Percentiles rank a stretch among this genome's conserved stretches.
phyloP scores from a whole-genome alignment of 257 asterid genomes.

The Solanum etuberosum region DNA sequence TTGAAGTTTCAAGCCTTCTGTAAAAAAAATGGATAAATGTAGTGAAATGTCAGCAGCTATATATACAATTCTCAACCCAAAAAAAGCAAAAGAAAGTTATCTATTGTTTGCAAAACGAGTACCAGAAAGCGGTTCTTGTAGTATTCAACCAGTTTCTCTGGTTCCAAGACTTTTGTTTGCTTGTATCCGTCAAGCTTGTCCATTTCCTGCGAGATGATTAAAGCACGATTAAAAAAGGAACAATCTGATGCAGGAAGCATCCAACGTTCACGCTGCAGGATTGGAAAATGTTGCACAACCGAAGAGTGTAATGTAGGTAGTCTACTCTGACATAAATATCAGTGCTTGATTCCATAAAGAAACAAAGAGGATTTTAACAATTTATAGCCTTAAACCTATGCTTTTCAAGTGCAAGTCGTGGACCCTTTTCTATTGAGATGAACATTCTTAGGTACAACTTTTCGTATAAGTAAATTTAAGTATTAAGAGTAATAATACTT shows the following conservation, averaged over 20 bases:
- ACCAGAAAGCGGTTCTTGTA: conserved; percentile 32
- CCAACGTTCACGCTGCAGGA: background rate
- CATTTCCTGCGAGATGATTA: conserved; percentile 23
- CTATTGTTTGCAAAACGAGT: background rate
- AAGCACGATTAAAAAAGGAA: background rate
- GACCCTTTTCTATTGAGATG: background rate
- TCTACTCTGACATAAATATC: background rate
- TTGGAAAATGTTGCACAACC: background rate
- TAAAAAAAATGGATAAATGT: background rate
- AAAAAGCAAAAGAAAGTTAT: too few species aligned
- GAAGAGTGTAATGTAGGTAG: background rate
- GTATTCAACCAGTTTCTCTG: conserved; percentile 7
- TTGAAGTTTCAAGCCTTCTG: background rate
- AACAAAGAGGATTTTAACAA: background rate
- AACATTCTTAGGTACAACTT: background rate
- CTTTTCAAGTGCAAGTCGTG: background rate
- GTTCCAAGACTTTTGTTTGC: conserved; percentile 48
- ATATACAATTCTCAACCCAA: background rate
- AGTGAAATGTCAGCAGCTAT: background rate
- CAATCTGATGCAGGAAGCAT: background rate
- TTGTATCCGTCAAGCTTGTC: conserved; percentile 53
- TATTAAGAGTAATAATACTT: background rate
- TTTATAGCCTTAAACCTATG: background rate
- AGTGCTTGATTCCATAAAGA: background rate
- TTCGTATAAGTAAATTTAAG: background rate